phyloP scores from a whole-genome alignment of 805 yeast genomes.

The Scheffersomyces coipomensis region DNA sequence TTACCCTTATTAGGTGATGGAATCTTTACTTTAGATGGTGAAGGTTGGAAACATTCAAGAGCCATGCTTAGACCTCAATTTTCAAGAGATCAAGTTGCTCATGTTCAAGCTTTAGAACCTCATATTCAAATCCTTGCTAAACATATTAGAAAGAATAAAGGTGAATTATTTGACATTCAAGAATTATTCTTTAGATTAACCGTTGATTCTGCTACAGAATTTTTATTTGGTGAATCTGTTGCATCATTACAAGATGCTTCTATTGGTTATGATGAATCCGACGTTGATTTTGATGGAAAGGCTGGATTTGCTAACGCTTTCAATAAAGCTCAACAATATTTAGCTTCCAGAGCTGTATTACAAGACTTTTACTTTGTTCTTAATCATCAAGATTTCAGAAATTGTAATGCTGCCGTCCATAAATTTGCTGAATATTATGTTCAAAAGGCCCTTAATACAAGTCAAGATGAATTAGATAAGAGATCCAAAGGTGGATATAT shows the following conservation, averaged over 20 bases:
- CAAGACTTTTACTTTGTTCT: slow-evolving; percentile 24
- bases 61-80: slow-evolving; percentile 46
- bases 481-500: slow-evolving; percentile 26
- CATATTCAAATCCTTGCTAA: slow-evolving; percentile 34
- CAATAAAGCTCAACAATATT: slow-evolving; percentile 27
- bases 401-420: slow-evolving; percentile 23
- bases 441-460: slow-evolving; percentile 23
- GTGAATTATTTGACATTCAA: slow-evolving; percentile 34
- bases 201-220: slow-evolving; percentile 40
- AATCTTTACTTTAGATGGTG: slow-evolving; percentile 40
- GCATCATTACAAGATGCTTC: slow-evolving; percentile 27
- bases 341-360: slow-evolving; percentile 25
- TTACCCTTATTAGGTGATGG: slow-evolving; percentile 42
- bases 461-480: slow-evolving; percentile 25
- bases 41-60: slow-evolving; percentile 44
- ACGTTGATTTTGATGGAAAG: slow-evolving; percentile 27
- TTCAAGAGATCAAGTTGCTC: slow-evolving; percentile 43
- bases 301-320: slow-evolving; percentile 33
- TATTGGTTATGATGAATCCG: slow-evolving; percentile 11
- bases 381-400: slow-evolving; percentile 19
- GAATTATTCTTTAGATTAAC: slow-evolving; percentile 38
- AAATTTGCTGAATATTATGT: slow-evolving; percentile 28
- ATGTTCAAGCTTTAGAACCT: slow-evolving; percentile 37
- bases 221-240: slow-evolving; percentile 40
- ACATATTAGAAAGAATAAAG: slow-evolving; percentile 25